Evolutionary conservation across 768 basidiomycete species (phyloP).

Genomic region (Hericium alpestre): DNA sequence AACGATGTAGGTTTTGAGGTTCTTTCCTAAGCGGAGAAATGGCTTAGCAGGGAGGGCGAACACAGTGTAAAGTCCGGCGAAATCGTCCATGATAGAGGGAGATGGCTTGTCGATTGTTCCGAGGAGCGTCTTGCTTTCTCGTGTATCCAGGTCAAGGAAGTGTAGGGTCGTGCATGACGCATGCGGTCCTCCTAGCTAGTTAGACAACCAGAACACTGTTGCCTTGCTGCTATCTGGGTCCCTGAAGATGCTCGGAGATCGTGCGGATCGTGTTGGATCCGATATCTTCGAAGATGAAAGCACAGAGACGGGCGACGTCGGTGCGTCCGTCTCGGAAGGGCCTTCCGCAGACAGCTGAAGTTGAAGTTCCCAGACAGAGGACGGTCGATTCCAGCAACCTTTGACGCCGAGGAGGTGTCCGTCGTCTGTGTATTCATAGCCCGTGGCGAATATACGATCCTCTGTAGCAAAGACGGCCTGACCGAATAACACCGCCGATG

Average conservation of each 20-base stretch:
- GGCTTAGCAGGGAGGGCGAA: slow-evolving; percentile 14
- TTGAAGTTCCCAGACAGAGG: slow-evolving; percentile 18
- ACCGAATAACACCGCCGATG: slow-evolving; percentile 4
- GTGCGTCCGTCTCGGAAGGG: neutral
- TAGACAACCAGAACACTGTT: slow-evolving; percentile 18
- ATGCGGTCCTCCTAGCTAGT: slow-evolving; percentile 21
- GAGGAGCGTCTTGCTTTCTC: slow-evolving; percentile 10
- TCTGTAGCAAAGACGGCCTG: slow-evolving; percentile 11
- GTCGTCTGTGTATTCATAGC: slow-evolving; percentile 17
- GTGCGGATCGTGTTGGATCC: neutral
- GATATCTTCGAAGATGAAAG: slow-evolving; percentile 1
- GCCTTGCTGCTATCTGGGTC: neutral
- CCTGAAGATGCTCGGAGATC: neutral
- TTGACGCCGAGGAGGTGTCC: slow-evolving; percentile 21
- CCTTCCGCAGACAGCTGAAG: neutral
- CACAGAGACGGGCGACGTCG: neutral
- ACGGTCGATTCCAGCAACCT: slow-evolving; percentile 21
- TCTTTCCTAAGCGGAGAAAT: slow-evolving; percentile 12
- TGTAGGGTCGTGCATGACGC: slow-evolving; percentile 19
- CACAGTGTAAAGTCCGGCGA: slow-evolving; percentile 24
- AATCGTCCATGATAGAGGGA: slow-evolving; percentile 10
- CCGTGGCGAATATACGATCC: slow-evolving; percentile 17
- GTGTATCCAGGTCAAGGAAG: slow-evolving; percentile 5
- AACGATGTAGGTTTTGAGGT: slow-evolving; percentile 5
- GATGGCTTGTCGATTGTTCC: slow-evolving; percentile 9